These are phyloP conservation scores for Magnaporthales sp. DNA, from an alignment of 2,329 filamentous ascomycete species.

Conservation along the genomic window DNA sequence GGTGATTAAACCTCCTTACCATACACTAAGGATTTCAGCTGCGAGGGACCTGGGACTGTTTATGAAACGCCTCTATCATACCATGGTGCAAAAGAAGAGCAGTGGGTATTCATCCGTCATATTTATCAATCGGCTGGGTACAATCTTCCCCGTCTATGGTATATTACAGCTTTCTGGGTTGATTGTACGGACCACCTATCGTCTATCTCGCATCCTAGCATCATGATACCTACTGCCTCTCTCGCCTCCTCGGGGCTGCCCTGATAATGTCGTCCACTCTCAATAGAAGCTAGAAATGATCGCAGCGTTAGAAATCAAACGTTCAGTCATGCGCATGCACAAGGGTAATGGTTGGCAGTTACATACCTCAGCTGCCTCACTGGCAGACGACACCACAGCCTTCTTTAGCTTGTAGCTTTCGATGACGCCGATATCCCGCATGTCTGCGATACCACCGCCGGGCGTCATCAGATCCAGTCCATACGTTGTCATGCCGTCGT, in stretches of 20 bases:
- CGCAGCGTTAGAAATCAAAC: conserved; percentile 11
- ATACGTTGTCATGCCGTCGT: conserved; percentile 87
- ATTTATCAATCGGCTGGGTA: neutral
- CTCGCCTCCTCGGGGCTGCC: conserved; percentile 74
- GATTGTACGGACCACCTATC: conserved; percentile 7
- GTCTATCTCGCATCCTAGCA: conserved; percentile 39
- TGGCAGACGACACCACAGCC: conserved; percentile 94
- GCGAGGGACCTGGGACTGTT: neutral
- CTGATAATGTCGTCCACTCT: conserved; percentile 98
- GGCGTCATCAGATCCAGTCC: conserved; percentile 84
- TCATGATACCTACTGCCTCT: conserved; percentile 35
- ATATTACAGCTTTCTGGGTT: conserved; percentile 14
- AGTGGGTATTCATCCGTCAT: neutral
- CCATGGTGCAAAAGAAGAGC: neutral
- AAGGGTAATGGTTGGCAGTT: neutral
- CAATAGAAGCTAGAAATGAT: conserved; percentile 62
- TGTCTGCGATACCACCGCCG: conserved; percentile 87
- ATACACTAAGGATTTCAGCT: neutral
- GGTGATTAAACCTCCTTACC: too few relatives aligned
- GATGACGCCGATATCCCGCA: conserved; percentile 90
- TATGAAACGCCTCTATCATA: too few relatives aligned
- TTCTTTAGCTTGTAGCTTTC: conserved; percentile 98
- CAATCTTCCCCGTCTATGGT: conserved; percentile 6
- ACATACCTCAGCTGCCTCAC: conserved; percentile 89
- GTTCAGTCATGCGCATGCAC: neutral